These are phyloP conservation scores for Fusarium kyushuense DNA, from an alignment of 2,329 filamentous ascomycete genomes.

Conservation along the genomic window DNA sequence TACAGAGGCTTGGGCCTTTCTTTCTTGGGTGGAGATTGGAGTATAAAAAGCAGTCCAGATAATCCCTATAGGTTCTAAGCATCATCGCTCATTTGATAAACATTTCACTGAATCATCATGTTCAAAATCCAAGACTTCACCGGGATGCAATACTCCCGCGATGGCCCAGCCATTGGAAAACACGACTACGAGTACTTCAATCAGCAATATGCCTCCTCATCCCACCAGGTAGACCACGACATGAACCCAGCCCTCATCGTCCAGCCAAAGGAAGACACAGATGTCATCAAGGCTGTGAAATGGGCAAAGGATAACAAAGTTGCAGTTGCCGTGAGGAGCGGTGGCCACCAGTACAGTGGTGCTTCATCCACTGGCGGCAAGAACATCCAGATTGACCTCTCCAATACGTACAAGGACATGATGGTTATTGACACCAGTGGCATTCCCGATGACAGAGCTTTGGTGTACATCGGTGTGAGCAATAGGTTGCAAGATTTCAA, in stretches of 20 bases:
- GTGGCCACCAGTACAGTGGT: constrained; percentile 64
- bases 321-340: constrained; percentile 60
- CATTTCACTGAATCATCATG: constrained; percentile 15
- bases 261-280: constrained; percentile 57
- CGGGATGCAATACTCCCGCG: constrained; percentile 44
- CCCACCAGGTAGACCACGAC: constrained; percentile 56
- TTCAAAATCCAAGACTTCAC: constrained; percentile 38
- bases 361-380: constrained; percentile 59
- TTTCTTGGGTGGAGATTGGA: neutral
- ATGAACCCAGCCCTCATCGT: constrained; percentile 60
- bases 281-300: constrained; percentile 56
- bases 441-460: constrained; percentile 49
- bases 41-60: neutral
- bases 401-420: constrained; percentile 52
- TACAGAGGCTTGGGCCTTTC: too few relatives aligned
- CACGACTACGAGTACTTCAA: constrained; percentile 40
- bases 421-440: constrained; percentile 41
- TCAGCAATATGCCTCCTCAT: constrained; percentile 60
- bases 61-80: neutral
- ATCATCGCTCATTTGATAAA: too few relatives aligned
- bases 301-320: constrained; percentile 57
- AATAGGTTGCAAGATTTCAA: constrained; percentile 58
- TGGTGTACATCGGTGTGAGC: constrained; percentile 57
- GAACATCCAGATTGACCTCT: constrained; percentile 62
- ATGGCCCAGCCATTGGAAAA: constrained; percentile 16